Evolutionary conservation across 2,329 filamentous ascomycete species (phyloP).

Genomic region (Nemania abortiva): DNA sequence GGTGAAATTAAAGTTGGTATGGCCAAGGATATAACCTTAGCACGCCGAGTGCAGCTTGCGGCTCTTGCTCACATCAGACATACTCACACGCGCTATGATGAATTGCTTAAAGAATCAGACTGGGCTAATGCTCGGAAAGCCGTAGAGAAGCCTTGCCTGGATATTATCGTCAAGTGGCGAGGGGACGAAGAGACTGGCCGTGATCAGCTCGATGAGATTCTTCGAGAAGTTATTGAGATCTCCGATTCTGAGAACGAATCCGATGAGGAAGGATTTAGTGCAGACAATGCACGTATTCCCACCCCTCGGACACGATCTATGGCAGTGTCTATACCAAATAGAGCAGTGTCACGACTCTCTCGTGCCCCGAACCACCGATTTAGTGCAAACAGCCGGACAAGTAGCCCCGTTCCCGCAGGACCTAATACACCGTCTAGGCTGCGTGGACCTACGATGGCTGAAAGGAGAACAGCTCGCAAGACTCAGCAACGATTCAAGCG

Average conservation of each 20-base stretch:
- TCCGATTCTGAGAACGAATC: constrained; percentile 67
- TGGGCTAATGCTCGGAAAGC: constrained; percentile 71
- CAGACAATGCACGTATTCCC: constrained; percentile 39
- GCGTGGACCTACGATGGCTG: constrained; percentile 44
- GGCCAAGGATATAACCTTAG: constrained; percentile 66
- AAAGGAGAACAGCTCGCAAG: constrained; percentile 48
- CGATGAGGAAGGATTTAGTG: constrained; percentile 50
- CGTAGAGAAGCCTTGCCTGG: constrained; percentile 71
- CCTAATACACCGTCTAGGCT: constrained; percentile 42
- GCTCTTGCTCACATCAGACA: constrained; percentile 76
- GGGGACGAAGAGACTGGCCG: constrained; percentile 76
- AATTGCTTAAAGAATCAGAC: constrained; percentile 67
- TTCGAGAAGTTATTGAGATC: constrained; percentile 75
- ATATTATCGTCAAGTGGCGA: constrained; percentile 77
- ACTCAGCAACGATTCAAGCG: constrained; percentile 51
- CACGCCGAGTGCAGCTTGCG: constrained; percentile 73
- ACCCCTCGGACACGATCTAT: constrained; percentile 28
- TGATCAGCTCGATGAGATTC: constrained; percentile 75
- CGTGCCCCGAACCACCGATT: constrained; percentile 20
- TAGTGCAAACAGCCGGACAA: constrained; percentile 28
- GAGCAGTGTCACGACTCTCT: constrained; percentile 30
- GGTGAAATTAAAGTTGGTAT: constrained; percentile 70
- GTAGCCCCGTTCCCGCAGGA: constrained; percentile 37
- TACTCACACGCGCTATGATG: constrained; percentile 74
- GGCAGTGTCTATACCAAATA: constrained; percentile 17